Evolutionary conservation across 2,329 filamentous ascomycete species (phyloP), one percentile per base, ranked within the genome.

Genomic region (Cladophialophora chaetospira): DNA sequence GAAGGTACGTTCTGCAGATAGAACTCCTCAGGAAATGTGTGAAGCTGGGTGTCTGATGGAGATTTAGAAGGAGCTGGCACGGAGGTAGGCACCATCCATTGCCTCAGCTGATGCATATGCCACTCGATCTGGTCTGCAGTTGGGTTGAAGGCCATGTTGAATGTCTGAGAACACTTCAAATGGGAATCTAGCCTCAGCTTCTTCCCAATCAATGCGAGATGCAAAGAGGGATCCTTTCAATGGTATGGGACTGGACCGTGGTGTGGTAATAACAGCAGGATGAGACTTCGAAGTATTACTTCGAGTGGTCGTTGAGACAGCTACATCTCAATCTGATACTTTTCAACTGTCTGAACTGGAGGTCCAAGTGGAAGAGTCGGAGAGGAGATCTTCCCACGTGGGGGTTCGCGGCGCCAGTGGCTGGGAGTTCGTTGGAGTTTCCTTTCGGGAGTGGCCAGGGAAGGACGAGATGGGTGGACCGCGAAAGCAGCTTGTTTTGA

Each of bases 61-160:
- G 44, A 33, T 29, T 59, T 63, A 55, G 61, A 46, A 9, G 57
- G 51, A 19, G 45, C 31, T 4, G 59, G 53, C 15, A 60, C 45
- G 4, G 62, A 55, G 19, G 60, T 64, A 15, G 59, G 62, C 19
- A 61, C 57, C 59, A 62, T 62, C 64, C 64, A 66, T 26, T 62
- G 63, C 28, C 60, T 57, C 40, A 64, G 42, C 31, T 66, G 62
- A 29, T 61, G 61, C 60, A 64, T 63, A 47, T 64, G 62, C 54
- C 61, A 53, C 44, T 65, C 62, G 25, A 62, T 60, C 29, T 66
- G 60, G 26, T 63, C 56, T 17, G 56, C 42, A 21, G 58, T 58
- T 17, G 58, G 54, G 31, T 58, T 54, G 55, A 43, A 64, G 10
- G 62, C 46, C 60, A 64, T 63, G 42, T 48, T 52, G 11, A 26